These are phyloP conservation scores for Sclerotinia subarctica DNA, from an alignment of 2,329 filamentous ascomycete genomes.

Conservation along the genomic window DNA sequence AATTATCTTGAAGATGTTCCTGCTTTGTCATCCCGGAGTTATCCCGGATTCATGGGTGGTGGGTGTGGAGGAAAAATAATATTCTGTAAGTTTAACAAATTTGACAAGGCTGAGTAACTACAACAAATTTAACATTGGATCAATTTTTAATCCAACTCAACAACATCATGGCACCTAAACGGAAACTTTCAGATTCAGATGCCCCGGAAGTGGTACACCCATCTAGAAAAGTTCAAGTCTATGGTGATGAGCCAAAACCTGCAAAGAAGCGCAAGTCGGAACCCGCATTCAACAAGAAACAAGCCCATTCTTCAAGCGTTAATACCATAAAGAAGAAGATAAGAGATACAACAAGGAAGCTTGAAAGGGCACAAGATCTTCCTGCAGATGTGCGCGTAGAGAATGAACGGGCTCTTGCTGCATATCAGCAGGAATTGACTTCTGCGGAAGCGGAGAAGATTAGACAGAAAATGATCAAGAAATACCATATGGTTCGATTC, in stretches of 20 bases:
- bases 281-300: constrained; percentile 33
- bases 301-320: constrained; percentile 40
- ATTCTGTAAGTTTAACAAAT: background rate
- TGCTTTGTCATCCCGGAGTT: background rate
- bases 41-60: background rate
- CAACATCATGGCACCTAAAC: constrained; percentile 36
- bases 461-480: constrained; percentile 67
- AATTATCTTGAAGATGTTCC: background rate
- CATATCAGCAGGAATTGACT: constrained; percentile 62
- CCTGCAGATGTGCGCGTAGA: constrained; percentile 66
- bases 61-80: constrained; percentile 12
- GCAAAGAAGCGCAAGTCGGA: constrained; percentile 36
- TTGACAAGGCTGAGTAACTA: constrained; percentile 21
- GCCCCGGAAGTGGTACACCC: constrained; percentile 33
- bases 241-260: constrained; percentile 34
- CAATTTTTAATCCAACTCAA: constrained; percentile 5
- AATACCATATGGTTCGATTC: constrained; percentile 81
- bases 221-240: constrained; percentile 37
- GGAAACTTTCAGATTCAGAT: constrained; percentile 32
- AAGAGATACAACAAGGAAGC: constrained; percentile 64
- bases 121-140: constrained; percentile 6
- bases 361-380: constrained; percentile 59
- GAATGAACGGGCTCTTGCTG: constrained; percentile 67
- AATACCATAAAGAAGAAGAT: constrained; percentile 69
- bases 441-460: constrained; percentile 58